Evolutionary conservation across 2,329 filamentous ascomycete species (phyloP).

Genomic region (Colletotrichum spaethianum): DNA sequence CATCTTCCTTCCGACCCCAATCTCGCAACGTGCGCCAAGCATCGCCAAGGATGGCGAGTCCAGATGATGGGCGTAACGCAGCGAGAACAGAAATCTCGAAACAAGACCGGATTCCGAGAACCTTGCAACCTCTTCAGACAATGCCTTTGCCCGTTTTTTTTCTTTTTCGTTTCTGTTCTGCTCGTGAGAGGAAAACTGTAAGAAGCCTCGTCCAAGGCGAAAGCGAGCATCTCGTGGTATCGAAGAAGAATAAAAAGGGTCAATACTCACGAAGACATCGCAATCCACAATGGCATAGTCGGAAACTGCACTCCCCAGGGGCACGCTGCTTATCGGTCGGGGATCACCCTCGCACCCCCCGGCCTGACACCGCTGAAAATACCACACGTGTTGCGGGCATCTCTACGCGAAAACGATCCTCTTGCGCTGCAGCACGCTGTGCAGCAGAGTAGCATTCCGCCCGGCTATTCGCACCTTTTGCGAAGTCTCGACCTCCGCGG

Average conservation of each 20-base stretch:
- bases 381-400: neutral
- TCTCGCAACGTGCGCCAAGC: slow-evolving; percentile 40
- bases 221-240: neutral
- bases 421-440: neutral
- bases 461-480: slow-evolving; percentile 17
- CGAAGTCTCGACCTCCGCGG: neutral
- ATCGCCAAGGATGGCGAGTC: slow-evolving; percentile 34
- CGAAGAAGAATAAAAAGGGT: neutral
- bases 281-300: neutral
- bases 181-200: neutral
- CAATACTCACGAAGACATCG: neutral
- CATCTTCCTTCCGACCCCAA: slow-evolving; percentile 20
- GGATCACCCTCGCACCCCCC: neutral
- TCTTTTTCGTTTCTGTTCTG: slow-evolving; percentile 9
- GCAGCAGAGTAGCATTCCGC: neutral
- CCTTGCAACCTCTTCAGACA: neutral
- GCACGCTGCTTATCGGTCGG: neutral
- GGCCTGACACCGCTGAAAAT: neutral
- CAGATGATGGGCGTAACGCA: slow-evolving; percentile 30
- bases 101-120: slow-evolving; percentile 26
- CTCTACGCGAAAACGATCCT: neutral
- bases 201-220: slow-evolving; percentile 8
- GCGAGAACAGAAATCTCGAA: slow-evolving; percentile 23
- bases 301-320: neutral
- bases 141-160: slow-evolving; percentile 17